Conservation (phyloP, 192 early-diverging fungal species). For the Pilobolus umbonatus region DNA sequence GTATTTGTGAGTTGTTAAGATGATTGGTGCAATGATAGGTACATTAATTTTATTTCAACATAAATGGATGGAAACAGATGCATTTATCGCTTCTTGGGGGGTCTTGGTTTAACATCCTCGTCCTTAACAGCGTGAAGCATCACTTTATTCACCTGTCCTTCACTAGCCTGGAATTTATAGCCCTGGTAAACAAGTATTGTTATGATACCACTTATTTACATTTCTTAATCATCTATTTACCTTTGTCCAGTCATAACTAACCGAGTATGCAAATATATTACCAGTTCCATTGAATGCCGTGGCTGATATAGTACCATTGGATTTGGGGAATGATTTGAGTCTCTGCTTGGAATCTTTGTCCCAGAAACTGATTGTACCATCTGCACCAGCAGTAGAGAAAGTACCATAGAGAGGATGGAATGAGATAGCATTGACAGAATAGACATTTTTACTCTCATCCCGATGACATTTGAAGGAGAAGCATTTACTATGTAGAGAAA, state of each 20-base stretch:
- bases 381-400: conserved; percentile 80
- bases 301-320: conserved; percentile 64
- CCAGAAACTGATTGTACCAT: conserved; percentile 88
- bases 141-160: conserved; percentile 48
- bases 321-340: conserved; percentile 66
- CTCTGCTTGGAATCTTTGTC: conserved; percentile 88
- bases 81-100: conserved; percentile 34
- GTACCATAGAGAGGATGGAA: conserved; percentile 86
- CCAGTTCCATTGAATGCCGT: conserved; percentile 77
- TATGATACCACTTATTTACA: background rate
- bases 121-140: conserved; percentile 68
- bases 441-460: conserved; percentile 56
- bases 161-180: conserved; percentile 46
- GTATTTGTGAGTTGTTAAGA: too few relatives aligned
- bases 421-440: conserved; percentile 63
- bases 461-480: conserved; percentile 97
- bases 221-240: conserved; percentile 23
- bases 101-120: conserved; percentile 74
- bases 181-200: background rate
- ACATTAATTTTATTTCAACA: too few relatives aligned
- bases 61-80: too few relatives aligned
- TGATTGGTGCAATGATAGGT: too few relatives aligned
- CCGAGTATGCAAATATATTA: conserved; percentile 86
- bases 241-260: conserved; percentile 85
- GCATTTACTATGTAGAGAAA: conserved; percentile 42